Evolutionary conservation across 352 stramenopile genomes (phyloP), one percentile per base, ranked within the genome.

Genomic region (Globisporangium apiculatum): DNA sequence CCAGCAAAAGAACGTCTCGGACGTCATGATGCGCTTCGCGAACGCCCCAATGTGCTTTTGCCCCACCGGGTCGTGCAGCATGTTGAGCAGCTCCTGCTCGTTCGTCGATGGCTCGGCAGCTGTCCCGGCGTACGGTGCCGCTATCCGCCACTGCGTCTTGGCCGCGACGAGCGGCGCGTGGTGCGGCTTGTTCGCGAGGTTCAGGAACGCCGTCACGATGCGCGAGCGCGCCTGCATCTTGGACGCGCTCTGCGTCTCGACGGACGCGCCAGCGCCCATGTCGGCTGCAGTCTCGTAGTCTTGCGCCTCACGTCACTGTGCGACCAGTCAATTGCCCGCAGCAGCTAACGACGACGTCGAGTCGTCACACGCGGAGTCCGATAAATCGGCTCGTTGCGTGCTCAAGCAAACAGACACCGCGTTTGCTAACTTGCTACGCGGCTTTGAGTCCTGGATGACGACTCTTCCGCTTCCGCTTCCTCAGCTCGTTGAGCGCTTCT

Each of bases 1-100:
- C 83, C 83, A 94, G 68, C 83, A 89, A 61, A 89, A 91, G 48
- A 94, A 89, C 9, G 83, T 87, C 68, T 94, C 83, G 53, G 81
- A 74, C 9, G 79, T 89, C 64, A 89, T 65, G 54, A 91, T 91
- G 66, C 89, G 89, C 66, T 94, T 91, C 48, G 83, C 83, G 52
- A 80, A 91, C 11, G 69, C 65, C 37, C 83, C 79, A 55, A 94
- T 88, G 62, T 94, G 81, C 53, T 91, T 91, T 53, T 91, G 81
- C 0, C 83, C 81, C 35, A 94, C 74, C 3, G 83, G 83, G 51
- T 91, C 84, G 51, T 91, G 74, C 46, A 94, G 68, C 61, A 91
- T 72, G 14, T 75, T 63, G 36, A 80, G 66, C 49, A 93, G 61
- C 56, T 93, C 83, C 54, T 89, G 74, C 38, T 90, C 82, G 47